Evolutionary conservation across 768 basidiomycete species (phyloP).

Genomic region (Pleurotus tuoliensis): DNA sequence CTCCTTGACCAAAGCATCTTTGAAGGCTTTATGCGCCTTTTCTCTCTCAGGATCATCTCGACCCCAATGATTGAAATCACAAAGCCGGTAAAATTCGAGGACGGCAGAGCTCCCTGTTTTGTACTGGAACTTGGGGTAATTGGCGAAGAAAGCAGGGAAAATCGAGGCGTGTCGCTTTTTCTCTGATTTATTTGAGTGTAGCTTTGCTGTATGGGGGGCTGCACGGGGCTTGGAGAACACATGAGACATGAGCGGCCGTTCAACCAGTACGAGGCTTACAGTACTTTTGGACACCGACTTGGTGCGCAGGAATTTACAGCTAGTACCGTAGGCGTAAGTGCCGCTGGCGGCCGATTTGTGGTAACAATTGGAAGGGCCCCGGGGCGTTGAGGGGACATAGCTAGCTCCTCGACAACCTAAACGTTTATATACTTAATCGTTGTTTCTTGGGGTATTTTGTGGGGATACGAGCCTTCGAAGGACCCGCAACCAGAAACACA

Average conservation of each 20-base stretch:
- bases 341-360: neutral
- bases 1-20: conserved; percentile 24
- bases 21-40: conserved; percentile 17
- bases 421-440: no score
- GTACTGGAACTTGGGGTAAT: conserved; percentile 14
- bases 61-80: conserved; percentile 12
- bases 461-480: no score
- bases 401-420: no score
- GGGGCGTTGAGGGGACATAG: neutral
- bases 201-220: neutral
- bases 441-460: no score
- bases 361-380: no score
- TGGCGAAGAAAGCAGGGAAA: conserved; percentile 12
- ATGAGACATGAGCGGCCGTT: neutral
- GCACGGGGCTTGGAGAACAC: neutral
- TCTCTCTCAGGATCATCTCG: conserved; percentile 6
- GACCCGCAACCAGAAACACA: no score
- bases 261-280: neutral
- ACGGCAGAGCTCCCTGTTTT: neutral
- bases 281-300: neutral
- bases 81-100: conserved; percentile 15
- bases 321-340: neutral
- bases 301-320: neutral
- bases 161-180: neutral
- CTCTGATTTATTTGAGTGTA: neutral